Evolutionary conservation across 257 asterid species (phyloP).

Genomic region (Ilex aquifolium): DNA sequence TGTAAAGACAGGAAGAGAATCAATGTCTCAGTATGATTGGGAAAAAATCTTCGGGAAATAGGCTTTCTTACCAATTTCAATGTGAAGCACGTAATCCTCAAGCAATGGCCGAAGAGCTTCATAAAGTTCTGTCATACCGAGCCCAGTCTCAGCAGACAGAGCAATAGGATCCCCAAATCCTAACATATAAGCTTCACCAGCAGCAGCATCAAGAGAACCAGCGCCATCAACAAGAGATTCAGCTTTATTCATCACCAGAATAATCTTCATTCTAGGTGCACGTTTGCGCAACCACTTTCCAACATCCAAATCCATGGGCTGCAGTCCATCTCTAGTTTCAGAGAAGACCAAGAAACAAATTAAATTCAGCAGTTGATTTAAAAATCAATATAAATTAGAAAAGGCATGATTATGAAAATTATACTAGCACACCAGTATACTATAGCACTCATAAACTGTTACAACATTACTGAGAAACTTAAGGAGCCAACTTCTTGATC

Average conservation of each 20-base stretch:
- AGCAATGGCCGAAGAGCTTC: constrained; percentile 66
- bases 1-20: too few species aligned
- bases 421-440: too few species aligned
- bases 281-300: constrained; percentile 94
- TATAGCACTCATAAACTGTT: too few species aligned
- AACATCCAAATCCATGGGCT: constrained; percentile 89
- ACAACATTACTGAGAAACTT: too few species aligned
- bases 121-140: constrained; percentile 76
- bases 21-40: neutral
- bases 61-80: constrained; percentile 35
- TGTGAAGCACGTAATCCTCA: constrained; percentile 53
- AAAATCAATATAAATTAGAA: too few species aligned
- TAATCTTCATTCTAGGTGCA: constrained; percentile 68
- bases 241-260: constrained; percentile 91
- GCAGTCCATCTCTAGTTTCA: constrained; percentile 69
- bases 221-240: constrained; percentile 68
- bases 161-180: constrained; percentile 97
- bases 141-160: constrained; percentile 92
- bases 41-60: neutral
- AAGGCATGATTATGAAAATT: too few species aligned
- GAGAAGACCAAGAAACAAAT: neutral
- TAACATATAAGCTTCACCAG: constrained; percentile 78
- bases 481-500: too few species aligned
- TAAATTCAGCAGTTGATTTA: neutral
- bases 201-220: constrained; percentile 77